Evolutionary conservation across 345 rosid genomes (phyloP), one percentile per base, ranked within the genome.

Genomic region (Noccaea bulbosa): DNA sequence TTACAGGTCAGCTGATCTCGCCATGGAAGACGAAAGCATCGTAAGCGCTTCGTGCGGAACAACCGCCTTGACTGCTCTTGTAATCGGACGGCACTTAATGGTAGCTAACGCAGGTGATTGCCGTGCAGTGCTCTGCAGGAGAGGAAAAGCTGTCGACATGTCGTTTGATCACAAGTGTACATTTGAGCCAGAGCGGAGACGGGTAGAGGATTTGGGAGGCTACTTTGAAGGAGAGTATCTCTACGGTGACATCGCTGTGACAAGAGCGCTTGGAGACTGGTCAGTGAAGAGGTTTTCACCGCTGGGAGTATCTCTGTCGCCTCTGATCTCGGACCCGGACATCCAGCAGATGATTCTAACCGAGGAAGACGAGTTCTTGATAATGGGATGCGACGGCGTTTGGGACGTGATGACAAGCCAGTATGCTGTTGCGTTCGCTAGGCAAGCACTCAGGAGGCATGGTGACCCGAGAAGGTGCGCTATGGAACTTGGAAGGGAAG

Each of bases 41-140:
- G 80, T 85, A 47, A 47, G 73, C 47, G 66, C 72, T 11, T 83
- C 86, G 7, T 93, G 97, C 17, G 97, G 98, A 55, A 87, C 97
- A 33, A 93, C 97, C n/a, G 92, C 90, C 5, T 85, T 93, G 54
- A 84, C 98, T 3, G 96, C 96, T 38, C 80, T 93, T 84, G 85
- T 91, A 50, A 86, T 87, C 49, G 98, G 98, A 50, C 80, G 96
- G 82, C 84, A 79, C 70, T 45, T 76, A 34, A 65, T 88, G 65
- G 94, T 93, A 62, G 97, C 97, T 74, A 93, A 93, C 74, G 97
- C 85, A 16, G 94, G 98, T 3, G 98, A 93, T 76, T 93, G 91
- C 32, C 88, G 94, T 41, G 96, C 98, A 41, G 96, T 93, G 48
- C 81, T 90, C 40, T 93, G 93, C 32, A 82, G 82, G 45, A 41